phyloP scores from a whole-genome alignment of 495 filamentous ascomycete genomes.

The Podospora bellae-mahoneyi region DNA sequence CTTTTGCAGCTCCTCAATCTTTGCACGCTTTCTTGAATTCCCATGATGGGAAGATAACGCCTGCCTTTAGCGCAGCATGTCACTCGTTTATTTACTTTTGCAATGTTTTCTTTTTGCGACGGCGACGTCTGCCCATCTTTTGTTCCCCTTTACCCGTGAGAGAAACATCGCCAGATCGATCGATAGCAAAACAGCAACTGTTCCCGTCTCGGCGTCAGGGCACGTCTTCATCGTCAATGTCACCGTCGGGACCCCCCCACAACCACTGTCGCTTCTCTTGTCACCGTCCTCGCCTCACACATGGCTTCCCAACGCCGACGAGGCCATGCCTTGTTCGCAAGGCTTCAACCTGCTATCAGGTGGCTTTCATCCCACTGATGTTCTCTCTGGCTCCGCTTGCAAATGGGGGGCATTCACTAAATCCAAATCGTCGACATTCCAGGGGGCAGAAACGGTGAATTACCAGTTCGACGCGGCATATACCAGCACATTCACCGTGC shows the following conservation, averaged over 20 bases:
- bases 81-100: constrained; percentile 20
- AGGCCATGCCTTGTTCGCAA: constrained; percentile 15
- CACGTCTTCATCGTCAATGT: constrained; percentile 21
- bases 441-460: constrained; percentile 7
- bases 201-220: constrained; percentile 16
- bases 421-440: constrained; percentile 13
- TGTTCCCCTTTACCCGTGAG: constrained; percentile 15
- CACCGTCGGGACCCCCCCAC: constrained; percentile 19
- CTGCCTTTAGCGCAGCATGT: constrained; percentile 20
- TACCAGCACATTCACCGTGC: constrained; percentile 16
- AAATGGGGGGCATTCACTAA: constrained; percentile 12
- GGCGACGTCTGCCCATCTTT: constrained; percentile 14
- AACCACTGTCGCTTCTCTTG: constrained; percentile 18
- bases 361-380: constrained; percentile 5
- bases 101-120: constrained; percentile 13
- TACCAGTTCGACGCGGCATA: constrained; percentile 19
- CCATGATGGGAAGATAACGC: constrained; percentile 7
- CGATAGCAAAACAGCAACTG: background rate
- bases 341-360: constrained; percentile 4
- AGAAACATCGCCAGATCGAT: constrained; percentile 5
- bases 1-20: background rate
- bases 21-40: background rate
- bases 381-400: constrained; percentile 12
- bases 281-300: constrained; percentile 21
- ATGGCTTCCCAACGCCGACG: constrained; percentile 19